A percentile compares a stretch with the other conserved stretches of the same genome.
Conservation (phyloP, 2,329 filamentous ascomycete genomes). For the Fusarium devonianum region DNA sequence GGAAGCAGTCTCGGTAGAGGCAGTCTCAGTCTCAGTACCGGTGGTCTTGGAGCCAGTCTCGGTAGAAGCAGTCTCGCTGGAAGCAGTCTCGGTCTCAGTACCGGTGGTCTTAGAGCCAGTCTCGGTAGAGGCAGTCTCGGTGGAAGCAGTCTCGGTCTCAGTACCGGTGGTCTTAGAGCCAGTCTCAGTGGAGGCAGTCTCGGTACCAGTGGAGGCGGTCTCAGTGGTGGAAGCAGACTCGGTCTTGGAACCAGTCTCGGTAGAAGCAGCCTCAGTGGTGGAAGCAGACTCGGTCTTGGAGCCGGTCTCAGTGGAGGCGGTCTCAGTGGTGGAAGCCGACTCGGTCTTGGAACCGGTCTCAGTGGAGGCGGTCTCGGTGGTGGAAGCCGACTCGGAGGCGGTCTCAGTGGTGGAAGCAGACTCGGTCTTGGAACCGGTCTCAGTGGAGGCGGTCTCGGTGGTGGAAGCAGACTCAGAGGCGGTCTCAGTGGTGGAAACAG, state of each 20-base stretch:
- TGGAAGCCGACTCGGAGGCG: too few relatives aligned
- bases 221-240: background rate
- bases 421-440: slow-evolving; percentile 5
- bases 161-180: background rate
- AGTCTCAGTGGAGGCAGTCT: slow-evolving; percentile 8
- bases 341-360: slow-evolving; percentile 5
- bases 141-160: background rate
- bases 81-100: slow-evolving; percentile 11
- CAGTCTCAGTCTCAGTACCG: slow-evolving; percentile 6
- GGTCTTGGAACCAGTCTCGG: slow-evolving; percentile 4
- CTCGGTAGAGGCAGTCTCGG: slow-evolving; percentile 5
- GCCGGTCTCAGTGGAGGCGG: slow-evolving; percentile 12
- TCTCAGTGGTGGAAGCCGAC: background rate
- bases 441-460: slow-evolving; percentile 2
- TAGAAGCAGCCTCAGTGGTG: slow-evolving; percentile 11
- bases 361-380: background rate
- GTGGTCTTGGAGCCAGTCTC: slow-evolving; percentile 10
- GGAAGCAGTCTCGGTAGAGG: background rate
- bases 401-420: slow-evolving; percentile 1
- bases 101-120: slow-evolving; percentile 1
- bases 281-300: slow-evolving; percentile 8
- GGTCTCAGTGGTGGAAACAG: slow-evolving; percentile 1
- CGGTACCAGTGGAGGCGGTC: slow-evolving; percentile 1
- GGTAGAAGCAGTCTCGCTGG: slow-evolving; percentile 12
- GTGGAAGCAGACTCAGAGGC: background rate